Conservation (phyloP, 2,329 filamentous ascomycete genomes). For the Cordyceps farinosa region DNA sequence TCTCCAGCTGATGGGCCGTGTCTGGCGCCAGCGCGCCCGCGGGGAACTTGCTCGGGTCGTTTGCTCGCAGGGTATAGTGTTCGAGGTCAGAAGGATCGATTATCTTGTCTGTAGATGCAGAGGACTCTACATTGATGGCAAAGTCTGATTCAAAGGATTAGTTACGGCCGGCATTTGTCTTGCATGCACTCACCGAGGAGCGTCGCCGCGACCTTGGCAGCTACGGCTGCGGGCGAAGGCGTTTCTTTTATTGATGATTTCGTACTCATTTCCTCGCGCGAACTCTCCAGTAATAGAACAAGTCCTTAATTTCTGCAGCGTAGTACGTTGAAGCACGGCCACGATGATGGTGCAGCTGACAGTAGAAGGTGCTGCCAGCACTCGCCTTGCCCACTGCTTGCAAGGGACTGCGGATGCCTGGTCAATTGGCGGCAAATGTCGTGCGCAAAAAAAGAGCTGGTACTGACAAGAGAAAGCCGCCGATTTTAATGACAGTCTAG, state of each 20-base stretch:
- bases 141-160: background rate
- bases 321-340: too few relatives aligned
- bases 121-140: background rate
- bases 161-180: background rate
- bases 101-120: background rate
- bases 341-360: too few relatives aligned
- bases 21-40: background rate
- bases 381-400: too few relatives aligned
- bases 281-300: background rate
- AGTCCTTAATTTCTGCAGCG: too few relatives aligned
- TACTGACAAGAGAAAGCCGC: too few relatives aligned
- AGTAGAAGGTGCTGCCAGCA: too few relatives aligned
- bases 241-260: background rate
- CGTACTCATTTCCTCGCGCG: background rate
- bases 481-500: too few relatives aligned
- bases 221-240: background rate
- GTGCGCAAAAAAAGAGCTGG: too few relatives aligned
- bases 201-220: background rate
- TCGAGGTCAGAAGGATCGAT: background rate
- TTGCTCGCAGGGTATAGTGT: constrained; percentile 5
- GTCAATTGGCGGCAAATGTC: too few relatives aligned
- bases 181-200: background rate
- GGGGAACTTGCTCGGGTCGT: background rate
- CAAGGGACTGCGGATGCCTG: too few relatives aligned
- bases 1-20: background rate